phyloP scores from a whole-genome alignment of 1,284 basidiomycete genomes.

The Tilletia indica region DNA sequence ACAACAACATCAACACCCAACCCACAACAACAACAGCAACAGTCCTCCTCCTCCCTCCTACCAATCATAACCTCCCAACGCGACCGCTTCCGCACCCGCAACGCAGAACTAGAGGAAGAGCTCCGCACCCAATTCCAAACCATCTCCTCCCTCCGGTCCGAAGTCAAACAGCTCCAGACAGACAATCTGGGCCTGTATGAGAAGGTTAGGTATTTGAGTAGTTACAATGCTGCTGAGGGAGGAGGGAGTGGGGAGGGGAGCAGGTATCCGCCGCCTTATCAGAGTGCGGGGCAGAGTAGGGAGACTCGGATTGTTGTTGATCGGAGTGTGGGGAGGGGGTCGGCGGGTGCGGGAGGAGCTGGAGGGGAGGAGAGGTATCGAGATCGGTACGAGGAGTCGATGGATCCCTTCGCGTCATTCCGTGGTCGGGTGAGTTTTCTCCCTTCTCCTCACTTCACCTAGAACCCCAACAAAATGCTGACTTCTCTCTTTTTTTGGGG shows the following conservation, averaged over 20 bases:
- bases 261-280: constrained; percentile 60
- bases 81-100: constrained; percentile 89
- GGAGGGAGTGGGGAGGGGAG: constrained; percentile 51
- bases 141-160: constrained; percentile 68
- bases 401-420: constrained; percentile 98
- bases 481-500: background rate
- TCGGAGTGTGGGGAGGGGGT: constrained; percentile 24
- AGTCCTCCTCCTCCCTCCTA: constrained; percentile 26
- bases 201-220: constrained; percentile 49
- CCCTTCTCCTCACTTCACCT: too few relatives aligned
- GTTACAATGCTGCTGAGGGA: constrained; percentile 18
- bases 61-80: constrained; percentile 89
- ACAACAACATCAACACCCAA: constrained; percentile 9
- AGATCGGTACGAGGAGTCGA: constrained; percentile 85
- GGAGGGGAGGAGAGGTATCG: constrained; percentile 70
- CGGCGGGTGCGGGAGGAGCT: constrained; percentile 27
- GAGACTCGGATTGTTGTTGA: constrained; percentile 66
- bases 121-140: constrained; percentile 87
- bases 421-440: constrained; percentile 73
- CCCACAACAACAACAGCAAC: constrained; percentile 3
- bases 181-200: constrained; percentile 53
- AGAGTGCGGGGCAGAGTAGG: constrained; percentile 16
- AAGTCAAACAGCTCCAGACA: constrained; percentile 45
- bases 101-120: constrained; percentile 95
- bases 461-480: too few relatives aligned